phyloP scores from a whole-genome alignment of 805 yeast species.

The Phaffomyces antillensis region DNA sequence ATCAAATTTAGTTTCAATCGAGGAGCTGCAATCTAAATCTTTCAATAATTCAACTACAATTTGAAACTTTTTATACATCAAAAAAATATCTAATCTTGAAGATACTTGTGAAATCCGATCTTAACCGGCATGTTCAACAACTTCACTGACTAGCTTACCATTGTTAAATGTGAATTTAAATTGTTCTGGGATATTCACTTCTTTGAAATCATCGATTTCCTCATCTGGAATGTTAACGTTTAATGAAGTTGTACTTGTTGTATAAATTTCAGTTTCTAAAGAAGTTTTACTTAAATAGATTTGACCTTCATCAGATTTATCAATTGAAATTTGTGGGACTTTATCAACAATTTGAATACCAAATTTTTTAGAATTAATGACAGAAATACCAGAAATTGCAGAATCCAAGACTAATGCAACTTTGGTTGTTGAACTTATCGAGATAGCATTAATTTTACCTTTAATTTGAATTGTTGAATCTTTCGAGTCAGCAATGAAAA shows the following conservation, averaged over 20 bases:
- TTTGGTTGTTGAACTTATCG: slow-evolving; percentile 64
- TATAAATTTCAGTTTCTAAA: slow-evolving; percentile 69
- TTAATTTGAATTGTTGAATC: slow-evolving; percentile 71
- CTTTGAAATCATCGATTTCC: slow-evolving; percentile 67
- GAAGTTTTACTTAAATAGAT: slow-evolving; percentile 70
- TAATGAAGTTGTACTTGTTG: slow-evolving; percentile 78
- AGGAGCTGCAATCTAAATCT: too few relatives aligned
- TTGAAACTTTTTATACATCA: too few relatives aligned
- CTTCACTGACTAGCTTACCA: slow-evolving; percentile 59
- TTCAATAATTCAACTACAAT: too few relatives aligned
- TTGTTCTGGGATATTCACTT: slow-evolving; percentile 88
- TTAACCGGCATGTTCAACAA: slow-evolving; percentile 80
- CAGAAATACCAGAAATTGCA: slow-evolving; percentile 80
- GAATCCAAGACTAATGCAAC: slow-evolving; percentile 78
- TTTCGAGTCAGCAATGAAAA: slow-evolving; percentile 77
- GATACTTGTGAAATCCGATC: too few relatives aligned
- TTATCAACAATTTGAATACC: slow-evolving; percentile 82
- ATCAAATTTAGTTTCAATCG: too few relatives aligned
- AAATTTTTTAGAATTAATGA: slow-evolving; percentile 72
- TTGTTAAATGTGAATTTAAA: slow-evolving; percentile 60
- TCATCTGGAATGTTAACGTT: slow-evolving; percentile 77
- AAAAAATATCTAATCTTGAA: too few relatives aligned
- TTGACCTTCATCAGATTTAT: slow-evolving; percentile 81
- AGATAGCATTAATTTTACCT: slow-evolving; percentile 88
- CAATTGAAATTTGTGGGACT: slow-evolving; percentile 79